phyloP scores from a whole-genome alignment of 352 stramenopile species.

The Globisporangium ultimum region DNA sequence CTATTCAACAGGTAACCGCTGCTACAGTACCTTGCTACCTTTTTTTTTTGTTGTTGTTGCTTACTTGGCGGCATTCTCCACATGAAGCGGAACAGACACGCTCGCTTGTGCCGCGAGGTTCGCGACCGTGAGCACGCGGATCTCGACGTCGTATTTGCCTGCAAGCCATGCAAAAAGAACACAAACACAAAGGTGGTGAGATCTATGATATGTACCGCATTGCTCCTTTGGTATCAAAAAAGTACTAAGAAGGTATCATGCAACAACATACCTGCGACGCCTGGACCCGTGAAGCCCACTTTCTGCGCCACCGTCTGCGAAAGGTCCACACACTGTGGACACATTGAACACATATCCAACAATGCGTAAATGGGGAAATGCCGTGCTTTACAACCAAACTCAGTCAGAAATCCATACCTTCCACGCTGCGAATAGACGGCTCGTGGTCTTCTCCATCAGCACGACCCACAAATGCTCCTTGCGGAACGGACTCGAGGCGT shows the following conservation, averaged over 20 bases:
- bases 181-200: too few species aligned
- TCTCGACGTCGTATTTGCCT: constrained; percentile 74
- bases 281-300: constrained; percentile 60
- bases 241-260: too few species aligned
- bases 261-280: constrained; percentile 40
- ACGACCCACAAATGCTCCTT: constrained; percentile 77
- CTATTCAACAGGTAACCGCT: too few species aligned
- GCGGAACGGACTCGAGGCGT: constrained; percentile 59
- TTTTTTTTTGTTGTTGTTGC: too few species aligned
- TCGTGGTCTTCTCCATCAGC: constrained; percentile 56
- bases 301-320: constrained; percentile 45
- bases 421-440: constrained; percentile 56
- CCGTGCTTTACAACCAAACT: too few species aligned
- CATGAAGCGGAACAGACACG: constrained; percentile 28
- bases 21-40: too few species aligned
- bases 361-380: too few species aligned
- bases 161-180: neutral
- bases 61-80: too few species aligned
- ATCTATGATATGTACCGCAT: too few species aligned
- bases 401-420: too few species aligned
- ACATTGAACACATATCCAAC: constrained; percentile 3
- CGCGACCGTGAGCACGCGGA: constrained; percentile 59
- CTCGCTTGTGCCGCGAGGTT: constrained; percentile 64
- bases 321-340: constrained; percentile 45
- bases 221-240: too few species aligned